phyloP scores from a whole-genome alignment of 495 filamentous ascomycete species.

The Daldinia decipiens region DNA sequence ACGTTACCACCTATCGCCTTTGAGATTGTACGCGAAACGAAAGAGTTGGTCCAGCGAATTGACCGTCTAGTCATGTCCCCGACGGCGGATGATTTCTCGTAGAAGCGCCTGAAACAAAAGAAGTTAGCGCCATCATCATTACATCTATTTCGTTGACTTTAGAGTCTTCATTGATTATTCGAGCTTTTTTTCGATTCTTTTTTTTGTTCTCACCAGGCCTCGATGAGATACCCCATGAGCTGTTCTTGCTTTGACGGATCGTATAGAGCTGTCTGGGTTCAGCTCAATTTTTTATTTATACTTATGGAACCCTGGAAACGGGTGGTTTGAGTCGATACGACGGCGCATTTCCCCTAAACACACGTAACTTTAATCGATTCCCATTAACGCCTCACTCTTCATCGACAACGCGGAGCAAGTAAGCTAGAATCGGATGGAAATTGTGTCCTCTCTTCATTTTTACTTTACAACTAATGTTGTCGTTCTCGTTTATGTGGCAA shows the following conservation, averaged over 20 bases:
- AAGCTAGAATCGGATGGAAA: constrained; percentile 5
- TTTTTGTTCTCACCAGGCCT: constrained; percentile 29
- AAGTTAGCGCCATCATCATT: constrained; percentile 30
- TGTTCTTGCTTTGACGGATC: constrained; percentile 28
- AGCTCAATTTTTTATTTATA: constrained; percentile 27
- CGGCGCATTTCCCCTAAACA: constrained; percentile 19
- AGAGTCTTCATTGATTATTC: constrained; percentile 2
- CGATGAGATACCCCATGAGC: constrained; percentile 41
- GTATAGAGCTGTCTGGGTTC: constrained; percentile 16
- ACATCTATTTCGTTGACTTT: constrained; percentile 17
- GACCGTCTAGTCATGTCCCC: constrained; percentile 53
- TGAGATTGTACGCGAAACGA: constrained; percentile 84
- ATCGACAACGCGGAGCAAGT: background rate
- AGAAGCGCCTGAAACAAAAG: constrained; percentile 34
- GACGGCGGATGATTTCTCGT: constrained; percentile 57
- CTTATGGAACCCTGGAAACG: constrained; percentile 15
- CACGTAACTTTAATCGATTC: constrained; percentile 27
- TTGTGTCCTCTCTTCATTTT: constrained; percentile 19
- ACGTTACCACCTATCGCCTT: constrained; percentile 85
- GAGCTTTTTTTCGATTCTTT: constrained; percentile 5
- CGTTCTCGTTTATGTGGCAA: constrained; percentile 16
- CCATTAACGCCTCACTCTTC: background rate
- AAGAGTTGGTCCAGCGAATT: constrained; percentile 69
- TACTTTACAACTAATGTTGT: constrained; percentile 11
- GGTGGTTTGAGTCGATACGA: constrained; percentile 8